Evolutionary conservation across 2,329 filamentous ascomycete genomes (phyloP).

Genomic region (Daldinia sp.): DNA sequence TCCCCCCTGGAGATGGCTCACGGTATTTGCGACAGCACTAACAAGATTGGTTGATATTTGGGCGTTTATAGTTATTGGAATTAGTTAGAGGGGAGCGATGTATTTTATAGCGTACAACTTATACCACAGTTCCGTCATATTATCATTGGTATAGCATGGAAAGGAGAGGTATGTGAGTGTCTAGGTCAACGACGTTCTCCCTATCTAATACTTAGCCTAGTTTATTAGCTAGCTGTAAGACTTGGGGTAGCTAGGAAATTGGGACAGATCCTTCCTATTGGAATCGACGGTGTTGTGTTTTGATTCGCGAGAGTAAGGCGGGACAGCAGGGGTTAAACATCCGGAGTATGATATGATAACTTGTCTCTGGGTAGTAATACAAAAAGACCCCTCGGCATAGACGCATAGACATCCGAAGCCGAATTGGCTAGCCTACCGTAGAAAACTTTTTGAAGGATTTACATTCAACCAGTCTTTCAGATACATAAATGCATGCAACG

Average conservation of each 20-base stretch:
- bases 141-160: not conserved
- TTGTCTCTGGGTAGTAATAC: not conserved
- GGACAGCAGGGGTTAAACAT: conserved; percentile 1
- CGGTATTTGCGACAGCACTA: conserved; percentile 1
- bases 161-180: not conserved
- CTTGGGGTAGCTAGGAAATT: not conserved
- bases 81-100: not conserved
- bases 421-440: not conserved
- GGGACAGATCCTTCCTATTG: conserved; percentile 7
- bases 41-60: not conserved
- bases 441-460: not conserved
- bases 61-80: conserved; percentile 1
- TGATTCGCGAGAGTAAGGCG: conserved; percentile 10
- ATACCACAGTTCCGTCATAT: not conserved
- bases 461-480: not conserved
- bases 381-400: not conserved
- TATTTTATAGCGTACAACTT: not conserved
- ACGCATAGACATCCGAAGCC: not conserved
- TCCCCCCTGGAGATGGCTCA: not conserved
- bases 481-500: conserved; percentile 2
- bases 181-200: not conserved
- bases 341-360: not conserved
- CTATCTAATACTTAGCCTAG: not conserved
- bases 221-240: not conserved
- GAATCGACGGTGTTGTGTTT: conserved; percentile 2